Percentiles rank a stretch among this genome's conserved stretches.
phyloP scores from a whole-genome alignment of 2,329 filamentous ascomycete species.

The Xylariaceae sp. region DNA sequence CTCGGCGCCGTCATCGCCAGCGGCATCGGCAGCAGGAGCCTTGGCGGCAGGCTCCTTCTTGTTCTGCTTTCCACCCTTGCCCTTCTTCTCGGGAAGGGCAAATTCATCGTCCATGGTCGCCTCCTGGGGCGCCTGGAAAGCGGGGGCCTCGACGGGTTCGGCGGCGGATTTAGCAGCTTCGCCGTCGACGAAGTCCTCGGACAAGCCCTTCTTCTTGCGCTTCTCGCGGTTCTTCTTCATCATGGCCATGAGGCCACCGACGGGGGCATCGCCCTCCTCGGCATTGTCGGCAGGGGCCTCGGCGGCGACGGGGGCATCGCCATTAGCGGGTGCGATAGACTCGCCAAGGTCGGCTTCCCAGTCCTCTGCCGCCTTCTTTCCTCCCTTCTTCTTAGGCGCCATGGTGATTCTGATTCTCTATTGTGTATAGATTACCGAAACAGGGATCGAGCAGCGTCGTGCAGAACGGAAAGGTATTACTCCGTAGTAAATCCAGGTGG shows the following conservation, averaged over 20 bases:
- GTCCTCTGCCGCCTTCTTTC: conserved; percentile 80
- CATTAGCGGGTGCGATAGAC: conserved; percentile 55
- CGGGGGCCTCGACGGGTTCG: conserved; percentile 36
- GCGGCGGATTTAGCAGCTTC: conserved; percentile 49
- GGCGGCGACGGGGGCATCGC: conserved; percentile 21
- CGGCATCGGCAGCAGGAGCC: conserved; percentile 31
- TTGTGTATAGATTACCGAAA: background rate
- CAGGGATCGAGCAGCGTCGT: background rate
- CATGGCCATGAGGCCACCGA: conserved; percentile 70
- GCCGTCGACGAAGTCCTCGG: conserved; percentile 68
- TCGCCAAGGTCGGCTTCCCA: conserved; percentile 94
- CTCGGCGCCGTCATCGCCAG: conserved; percentile 47
- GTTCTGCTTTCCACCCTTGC: conserved; percentile 52
- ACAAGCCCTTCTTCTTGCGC: conserved; percentile 80
- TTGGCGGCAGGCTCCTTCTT: conserved; percentile 36
- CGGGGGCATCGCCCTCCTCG: conserved; percentile 52
- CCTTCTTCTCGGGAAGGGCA: conserved; percentile 70
- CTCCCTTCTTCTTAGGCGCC: conserved; percentile 90
- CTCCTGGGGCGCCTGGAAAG: conserved; percentile 73
- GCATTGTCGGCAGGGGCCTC: conserved; percentile 45
- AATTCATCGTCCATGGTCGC: conserved; percentile 83
- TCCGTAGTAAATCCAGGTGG: background rate
- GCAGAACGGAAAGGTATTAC: background rate
- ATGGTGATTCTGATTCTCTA: conserved; percentile 49
- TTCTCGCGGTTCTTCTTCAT: conserved; percentile 78